Conservation (phyloP, 305 asterid genomes). For the Vinca major region DNA sequence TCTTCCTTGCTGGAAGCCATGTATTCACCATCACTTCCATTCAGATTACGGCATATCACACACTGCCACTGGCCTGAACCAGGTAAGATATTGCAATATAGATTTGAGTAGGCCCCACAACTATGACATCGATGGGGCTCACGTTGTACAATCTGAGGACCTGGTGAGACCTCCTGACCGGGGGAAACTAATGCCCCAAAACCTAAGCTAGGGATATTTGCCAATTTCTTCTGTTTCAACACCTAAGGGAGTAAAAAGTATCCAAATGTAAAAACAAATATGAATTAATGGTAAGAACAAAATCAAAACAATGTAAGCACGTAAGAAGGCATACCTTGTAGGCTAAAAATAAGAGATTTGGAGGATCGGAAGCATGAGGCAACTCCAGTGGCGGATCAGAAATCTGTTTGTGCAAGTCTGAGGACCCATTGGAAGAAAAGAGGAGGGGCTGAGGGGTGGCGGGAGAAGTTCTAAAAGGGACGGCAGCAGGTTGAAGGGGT, state of each 20-base stretch:
- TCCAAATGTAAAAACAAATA: conserved; percentile 17
- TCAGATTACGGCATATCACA: conserved; percentile 71
- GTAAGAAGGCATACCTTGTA: conserved; percentile 51
- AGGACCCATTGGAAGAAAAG: conserved; percentile 65
- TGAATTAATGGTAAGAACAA: neutral
- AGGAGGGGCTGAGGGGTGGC: conserved; percentile 88
- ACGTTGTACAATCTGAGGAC: conserved; percentile 86
- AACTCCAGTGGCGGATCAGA: conserved; percentile 47
- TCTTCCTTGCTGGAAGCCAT: conserved; percentile 73
- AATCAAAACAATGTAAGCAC: neutral
- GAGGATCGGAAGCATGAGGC: conserved; percentile 38
- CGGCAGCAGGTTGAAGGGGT: conserved; percentile 92
- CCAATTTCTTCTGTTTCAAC: conserved; percentile 73
- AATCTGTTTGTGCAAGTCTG: conserved; percentile 48
- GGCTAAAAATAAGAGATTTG: conserved; percentile 78
- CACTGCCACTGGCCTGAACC: conserved; percentile 99
- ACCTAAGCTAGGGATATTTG: conserved; percentile 73
- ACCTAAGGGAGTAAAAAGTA: conserved; percentile 37
- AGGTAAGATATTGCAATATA: conserved; percentile 67
- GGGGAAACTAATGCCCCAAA: conserved; percentile 91
- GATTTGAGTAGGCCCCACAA: conserved; percentile 90
- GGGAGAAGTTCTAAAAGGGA: conserved; percentile 91
- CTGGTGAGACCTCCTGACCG: conserved; percentile 69
- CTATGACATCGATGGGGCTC: conserved; percentile 81
- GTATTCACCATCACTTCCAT: conserved; percentile 87